Evolutionary conservation across 768 basidiomycete genomes (phyloP), one percentile per base, ranked within the genome.

Genomic region (Gloeopeniophorella convolvens): DNA sequence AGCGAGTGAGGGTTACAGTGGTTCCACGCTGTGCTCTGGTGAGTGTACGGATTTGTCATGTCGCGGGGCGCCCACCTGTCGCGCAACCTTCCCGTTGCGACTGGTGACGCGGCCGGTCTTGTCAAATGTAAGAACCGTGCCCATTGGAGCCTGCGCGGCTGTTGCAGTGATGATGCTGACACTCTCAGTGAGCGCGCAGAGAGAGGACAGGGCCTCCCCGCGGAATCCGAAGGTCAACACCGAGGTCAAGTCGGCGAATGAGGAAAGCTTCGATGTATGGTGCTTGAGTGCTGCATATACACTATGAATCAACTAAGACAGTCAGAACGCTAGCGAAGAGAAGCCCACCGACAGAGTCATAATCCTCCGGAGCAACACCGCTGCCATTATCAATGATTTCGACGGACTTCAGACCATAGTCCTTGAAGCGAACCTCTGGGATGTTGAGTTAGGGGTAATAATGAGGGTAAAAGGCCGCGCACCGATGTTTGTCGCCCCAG

Each of bases 361-460:
- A 82, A 65, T 97, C 89, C 7, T 77, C 70, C 49, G 83, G 74
- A 0, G 79, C 69, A 42, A 99, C 92, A 0, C 96, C 96, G 48
- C 71, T 76, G 0, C 95, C 96, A 66, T 98, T 96, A 67, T 99
- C 96, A 36, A 89, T 65, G 26, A 98, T 87, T 61, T 99, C 93
- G 49, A 98, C 74, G 2, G 76, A 70, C 11, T 82, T 81, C 45
- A 93, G 62, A 0, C 96, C 96, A 60, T 90, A 77, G 16, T 98
- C 82, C 58, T 87, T 89, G 65, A 99, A 90, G 7, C 87, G 77
- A 37, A 98, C 82, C 63, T 97, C 95, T 96, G 57, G 16, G 5
- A 13, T 1, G 12, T 45, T 33, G 36, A 26, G 47, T 18, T n/a
- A 32, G 35, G 15, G 16, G 33, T 1, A 24, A 13, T 15, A 9